Evolutionary conservation across 208 protist species (phyloP), one percentile per base, ranked within the genome.

Genomic region (Novymonas esmeraldas): DNA sequence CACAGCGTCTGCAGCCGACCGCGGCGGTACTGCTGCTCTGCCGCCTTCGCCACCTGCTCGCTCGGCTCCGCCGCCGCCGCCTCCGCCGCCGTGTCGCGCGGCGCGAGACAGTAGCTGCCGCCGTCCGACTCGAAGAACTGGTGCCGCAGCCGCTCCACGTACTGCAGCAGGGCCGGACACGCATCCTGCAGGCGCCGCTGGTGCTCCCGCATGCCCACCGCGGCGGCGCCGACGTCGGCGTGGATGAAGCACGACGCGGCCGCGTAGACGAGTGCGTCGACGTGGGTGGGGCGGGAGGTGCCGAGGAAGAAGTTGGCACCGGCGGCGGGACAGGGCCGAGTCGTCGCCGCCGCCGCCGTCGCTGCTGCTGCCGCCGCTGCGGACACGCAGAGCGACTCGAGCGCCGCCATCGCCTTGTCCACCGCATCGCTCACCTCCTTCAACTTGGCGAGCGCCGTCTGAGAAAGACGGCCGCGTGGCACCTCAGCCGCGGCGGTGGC

Each of bases 91-190:
- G 39, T 20, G 7, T 24, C 36, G n/a, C 46, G 29, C 36, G 76
- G 78, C 58, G 78, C 75, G 26, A 96, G 65, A 34, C 65, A 67
- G 76, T 96, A 94, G 16, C 76, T 81, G 18, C 82, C 79, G 59
- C 76, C 84, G 58, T 93, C 90, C 9, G 92, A 84, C 59, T 91
- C 90, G 63, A 85, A 96, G 60, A 90, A 82, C 58, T 82, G 67
- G n/a, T 69, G 31, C n/a, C 84, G 83, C 34, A 96, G 46, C 38
- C 76, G 77, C 60, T 96, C 85, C n/a, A 85, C 80, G 64, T 93
- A 96, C 49, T 75, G 67, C 58, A 89, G 51, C 9, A 96, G 71
- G 9, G 45, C 64, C 18, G 88, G 78, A 68, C 82, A 94, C 49
- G 78, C 76, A 14, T 80, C 73, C 58, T 68, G 72, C 18, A 92